These are phyloP conservation scores for Penstemon newberryi DNA, from an alignment of 257 asterid genomes.

Conservation along the genomic window DNA sequence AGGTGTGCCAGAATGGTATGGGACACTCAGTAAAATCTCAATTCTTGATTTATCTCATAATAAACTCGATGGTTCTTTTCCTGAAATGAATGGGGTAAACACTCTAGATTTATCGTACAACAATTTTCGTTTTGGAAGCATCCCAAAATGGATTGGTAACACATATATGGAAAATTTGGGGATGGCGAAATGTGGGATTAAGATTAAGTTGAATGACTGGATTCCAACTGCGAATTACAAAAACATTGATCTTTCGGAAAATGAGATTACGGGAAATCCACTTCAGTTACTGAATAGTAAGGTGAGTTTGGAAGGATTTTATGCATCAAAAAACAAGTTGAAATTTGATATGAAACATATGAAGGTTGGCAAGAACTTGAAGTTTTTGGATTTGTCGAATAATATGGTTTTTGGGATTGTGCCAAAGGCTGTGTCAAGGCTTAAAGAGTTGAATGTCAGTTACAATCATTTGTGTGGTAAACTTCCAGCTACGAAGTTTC, in stretches of 20 bases:
- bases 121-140: constrained; percentile 25
- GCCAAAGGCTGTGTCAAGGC: constrained; percentile 36
- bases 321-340: constrained; percentile 41
- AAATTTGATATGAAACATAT: constrained; percentile 37
- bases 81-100: neutral
- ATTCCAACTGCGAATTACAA: constrained; percentile 34
- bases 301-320: constrained; percentile 33
- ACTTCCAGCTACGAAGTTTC: constrained; percentile 40
- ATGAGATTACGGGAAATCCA: constrained; percentile 45
- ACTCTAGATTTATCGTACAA: neutral
- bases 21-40: neutral
- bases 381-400: constrained; percentile 40
- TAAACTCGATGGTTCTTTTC: neutral
- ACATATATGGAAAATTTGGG: constrained; percentile 28
- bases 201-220: constrained; percentile 39
- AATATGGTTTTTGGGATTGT: constrained; percentile 43
- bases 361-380: constrained; percentile 32
- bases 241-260: constrained; percentile 40
- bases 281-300: constrained; percentile 26
- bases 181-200: constrained; percentile 53
- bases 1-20: neutral
- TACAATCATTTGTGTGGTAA: constrained; percentile 45
- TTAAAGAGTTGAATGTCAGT: constrained; percentile 43
- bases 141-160: constrained; percentile 41
- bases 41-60: neutral